Evolutionary conservation across 345 rosid species (phyloP).

Genomic region (Eutrema heterophyllum): DNA sequence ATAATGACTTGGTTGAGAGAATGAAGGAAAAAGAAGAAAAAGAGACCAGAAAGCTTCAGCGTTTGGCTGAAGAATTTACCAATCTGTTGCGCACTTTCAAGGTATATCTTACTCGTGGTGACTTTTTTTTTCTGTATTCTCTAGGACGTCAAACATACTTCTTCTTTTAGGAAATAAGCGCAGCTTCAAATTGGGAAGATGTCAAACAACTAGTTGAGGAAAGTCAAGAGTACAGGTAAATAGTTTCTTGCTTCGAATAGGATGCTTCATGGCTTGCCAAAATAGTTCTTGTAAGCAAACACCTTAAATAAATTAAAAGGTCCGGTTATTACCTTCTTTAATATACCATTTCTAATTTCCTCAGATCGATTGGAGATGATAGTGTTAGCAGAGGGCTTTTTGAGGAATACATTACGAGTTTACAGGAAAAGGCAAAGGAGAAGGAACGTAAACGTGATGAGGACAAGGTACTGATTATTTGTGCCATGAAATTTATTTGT

Average conservation of each 20-base stretch:
- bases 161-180: conserved; percentile 62
- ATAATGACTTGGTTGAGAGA: conserved; percentile 75
- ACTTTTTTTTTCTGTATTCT: background rate
- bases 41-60: conserved; percentile 89
- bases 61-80: conserved; percentile 80
- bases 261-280: background rate
- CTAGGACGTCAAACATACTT: background rate
- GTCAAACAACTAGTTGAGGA: conserved; percentile 66
- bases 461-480: conserved; percentile 60
- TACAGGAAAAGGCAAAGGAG: conserved; percentile 86
- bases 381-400: conserved; percentile 57
- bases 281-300: background rate
- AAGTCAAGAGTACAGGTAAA: conserved; percentile 74
- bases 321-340: background rate
- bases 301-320: background rate
- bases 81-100: conserved; percentile 58
- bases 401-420: conserved; percentile 66
- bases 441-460: conserved; percentile 95
- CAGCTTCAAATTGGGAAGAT: conserved; percentile 84
- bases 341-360: background rate
- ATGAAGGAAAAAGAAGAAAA: conserved; percentile 93
- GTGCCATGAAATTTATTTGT: background rate
- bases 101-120: conserved; percentile 40
- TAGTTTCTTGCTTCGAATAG: background rate
- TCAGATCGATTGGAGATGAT: conserved; percentile 79